Percentiles rank a stretch among this genome's conserved stretches.
These are phyloP conservation scores for Bodo saltans DNA, from an alignment of 78 protist genomes.

Conservation along the genomic window DNA sequence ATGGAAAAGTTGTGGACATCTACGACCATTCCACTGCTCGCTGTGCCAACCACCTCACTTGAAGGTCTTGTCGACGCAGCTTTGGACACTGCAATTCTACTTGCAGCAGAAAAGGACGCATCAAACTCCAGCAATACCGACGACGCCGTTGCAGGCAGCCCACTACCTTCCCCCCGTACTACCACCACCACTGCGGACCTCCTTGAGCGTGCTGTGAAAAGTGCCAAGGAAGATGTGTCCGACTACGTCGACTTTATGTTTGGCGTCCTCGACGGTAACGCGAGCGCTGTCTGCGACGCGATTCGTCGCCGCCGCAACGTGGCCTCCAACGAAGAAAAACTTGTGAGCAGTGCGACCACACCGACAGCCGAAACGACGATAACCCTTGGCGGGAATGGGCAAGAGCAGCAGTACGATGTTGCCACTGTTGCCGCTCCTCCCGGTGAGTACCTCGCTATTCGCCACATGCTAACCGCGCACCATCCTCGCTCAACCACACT, in stretches of 20 bases:
- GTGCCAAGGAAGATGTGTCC: neutral
- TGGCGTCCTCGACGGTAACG: neutral
- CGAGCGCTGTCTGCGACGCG: neutral
- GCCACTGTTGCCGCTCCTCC: neutral
- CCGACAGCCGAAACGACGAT: neutral
- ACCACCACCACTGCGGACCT: neutral
- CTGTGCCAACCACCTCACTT: too few relatives aligned
- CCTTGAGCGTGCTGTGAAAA: neutral
- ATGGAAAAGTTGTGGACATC: too few relatives aligned
- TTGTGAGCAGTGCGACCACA: neutral
- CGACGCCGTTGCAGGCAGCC: neutral
- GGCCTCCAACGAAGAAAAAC: neutral
- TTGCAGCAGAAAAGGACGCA: too few relatives aligned
- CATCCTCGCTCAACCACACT: too few relatives aligned
- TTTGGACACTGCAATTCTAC: too few relatives aligned
- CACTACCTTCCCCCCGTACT: neutral
- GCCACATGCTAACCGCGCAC: neutral
- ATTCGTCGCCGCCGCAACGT: neutral
- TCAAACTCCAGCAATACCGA: neutral
- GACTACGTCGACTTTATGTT: neutral
- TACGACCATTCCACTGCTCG: too few relatives aligned
- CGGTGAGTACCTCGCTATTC: neutral
- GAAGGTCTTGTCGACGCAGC: too few relatives aligned
- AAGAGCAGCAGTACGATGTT: neutral
- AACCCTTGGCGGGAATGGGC: neutral